Base-by-base conservation (phyloP, 2,329 filamentous ascomycete species). In the Colletotrichum tanaceti region DNA sequence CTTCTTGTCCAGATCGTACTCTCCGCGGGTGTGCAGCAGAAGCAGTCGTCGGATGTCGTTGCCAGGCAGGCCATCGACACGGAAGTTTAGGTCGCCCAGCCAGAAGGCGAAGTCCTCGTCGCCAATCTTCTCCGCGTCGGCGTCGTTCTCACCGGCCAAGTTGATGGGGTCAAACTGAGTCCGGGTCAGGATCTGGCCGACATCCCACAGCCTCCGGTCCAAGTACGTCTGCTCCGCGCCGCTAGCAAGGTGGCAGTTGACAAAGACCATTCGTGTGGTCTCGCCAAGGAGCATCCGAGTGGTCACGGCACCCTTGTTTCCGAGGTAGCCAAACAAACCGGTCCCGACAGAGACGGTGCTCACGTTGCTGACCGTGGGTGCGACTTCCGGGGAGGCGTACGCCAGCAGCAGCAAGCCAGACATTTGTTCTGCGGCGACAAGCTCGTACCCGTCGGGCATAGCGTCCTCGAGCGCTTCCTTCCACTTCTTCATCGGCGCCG, bases 71-170 rank as follows among this genome's bases (percentile, higher is more conserved):
- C 91, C 93, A 58, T 97, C 93, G 0, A 99, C 85, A 39, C 96
- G 89, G 76, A 98, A 99, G 77, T 99, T 99, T 49, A 99, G 84
- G 78, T 99, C 96, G 7, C 96, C 96, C 75, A 97, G 93, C 93
- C 95, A 98, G 75, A 99, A 98, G 0, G 90, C 89, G 80, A 98
- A 94, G 75, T 99, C 96, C 72, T 97, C 95, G 46, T 97, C 92
- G 1, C 93, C 94, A 71, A 99, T 90, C 43, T 84, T 87, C 59
- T 92, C 89, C 0, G 85, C 82, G 24, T 90, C 88, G n/a, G 90
- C 89, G 44, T 89, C 84, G 1, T 87, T 81, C 6, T 91, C 88
- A 10, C 92, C 90, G 0, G 86, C 83, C 66, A 91, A 86, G 46
- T 84, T 83, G 7, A 97, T 86, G 0, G 93, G 90, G 7, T 91